Base-by-base conservation (phyloP, 192 early-diverging fungal genomes). In the Piromyces finnis region DNA sequence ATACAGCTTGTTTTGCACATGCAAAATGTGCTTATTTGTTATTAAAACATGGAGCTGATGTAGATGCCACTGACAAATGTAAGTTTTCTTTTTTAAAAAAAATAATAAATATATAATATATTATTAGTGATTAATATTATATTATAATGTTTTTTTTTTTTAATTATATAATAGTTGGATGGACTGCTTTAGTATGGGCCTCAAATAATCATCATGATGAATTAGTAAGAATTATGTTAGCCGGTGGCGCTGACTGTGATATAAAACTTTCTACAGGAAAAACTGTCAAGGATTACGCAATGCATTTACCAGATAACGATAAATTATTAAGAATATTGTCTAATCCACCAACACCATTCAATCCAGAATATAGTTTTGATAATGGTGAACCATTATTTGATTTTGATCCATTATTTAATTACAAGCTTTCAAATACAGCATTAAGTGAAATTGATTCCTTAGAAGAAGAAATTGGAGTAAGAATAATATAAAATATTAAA, bases 131-230 rank as follows among this genome's bases (percentile, higher is more conserved):
- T 32, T 32, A 6, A 32, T 32, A 32, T 6, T 32, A 6, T 32
- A 22, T 18, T 3, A 35, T 37, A 9, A n/a, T 80, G 82, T 6
- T 27, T 37, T 37, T 35, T 81, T 79, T 51, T 29, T 28, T 29
- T 68, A 77, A 29, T 35, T 32, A 77, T 27, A 77, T 78, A 30
- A 29, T 80, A 90, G 91, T 91, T 81, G 92, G 93, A 27, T 97
- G 95, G 95, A 94, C 94, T 11, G 90, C 94, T 17, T 86, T 97
- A 13, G 94, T 95, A 88, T 97, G 96, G 96, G 95, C 95, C 1
- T 91, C 93, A 26, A 91, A 92, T 78, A 93, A 93, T 82, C 92
- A 94, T 82, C 90, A 94, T 85, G 86, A 90, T 79, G 86, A 90
- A 27, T 84, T 94, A 29, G 92, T 94, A 18, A 85, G 90, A 80